Evolutionary conservation across 176 grass and related monocot species (phyloP).

Genomic region (Raddia guianensis): DNA sequence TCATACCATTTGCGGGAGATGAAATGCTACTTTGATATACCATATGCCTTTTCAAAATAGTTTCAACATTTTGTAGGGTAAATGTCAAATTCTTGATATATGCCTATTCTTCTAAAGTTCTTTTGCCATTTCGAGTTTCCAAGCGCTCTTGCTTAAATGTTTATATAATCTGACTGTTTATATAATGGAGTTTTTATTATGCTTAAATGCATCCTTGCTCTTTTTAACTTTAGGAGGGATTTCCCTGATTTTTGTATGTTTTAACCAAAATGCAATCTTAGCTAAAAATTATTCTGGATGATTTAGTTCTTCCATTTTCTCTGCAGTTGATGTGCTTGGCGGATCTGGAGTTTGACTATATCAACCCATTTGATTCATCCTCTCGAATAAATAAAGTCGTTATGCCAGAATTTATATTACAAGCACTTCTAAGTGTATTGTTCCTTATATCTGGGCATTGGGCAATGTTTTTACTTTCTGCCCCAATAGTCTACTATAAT

Average conservation of each 20-base stretch:
- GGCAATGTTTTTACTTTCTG: constrained; percentile 80
- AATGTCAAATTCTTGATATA: neutral
- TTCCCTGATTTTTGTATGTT: neutral
- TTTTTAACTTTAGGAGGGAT: neutral
- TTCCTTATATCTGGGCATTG: constrained; percentile 90
- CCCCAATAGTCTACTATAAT: constrained; percentile 83
- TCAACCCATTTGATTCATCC: constrained; percentile 89
- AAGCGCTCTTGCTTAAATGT: neutral
- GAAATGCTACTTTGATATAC: neutral
- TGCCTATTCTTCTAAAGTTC: neutral
- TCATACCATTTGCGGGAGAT: neutral
- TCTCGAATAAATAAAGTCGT: constrained; percentile 90
- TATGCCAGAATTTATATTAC: constrained; percentile 77
- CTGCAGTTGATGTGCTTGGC: constrained; percentile 91
- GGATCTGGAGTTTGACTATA: constrained; percentile 97
- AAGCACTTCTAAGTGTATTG: constrained; percentile 66
- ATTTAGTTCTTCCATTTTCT: constrained; percentile 10
- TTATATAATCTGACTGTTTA: neutral
- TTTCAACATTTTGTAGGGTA: neutral
- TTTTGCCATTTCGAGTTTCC: neutral
- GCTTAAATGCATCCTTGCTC: neutral
- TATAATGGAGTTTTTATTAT: too few species aligned
- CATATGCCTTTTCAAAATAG: neutral
- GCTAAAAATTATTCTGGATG: constrained; percentile 16
- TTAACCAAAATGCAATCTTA: neutral